These are phyloP conservation scores for Annulohypoxylon maeteangense DNA, from an alignment of 495 filamentous ascomycete genomes.

Conservation along the genomic window DNA sequence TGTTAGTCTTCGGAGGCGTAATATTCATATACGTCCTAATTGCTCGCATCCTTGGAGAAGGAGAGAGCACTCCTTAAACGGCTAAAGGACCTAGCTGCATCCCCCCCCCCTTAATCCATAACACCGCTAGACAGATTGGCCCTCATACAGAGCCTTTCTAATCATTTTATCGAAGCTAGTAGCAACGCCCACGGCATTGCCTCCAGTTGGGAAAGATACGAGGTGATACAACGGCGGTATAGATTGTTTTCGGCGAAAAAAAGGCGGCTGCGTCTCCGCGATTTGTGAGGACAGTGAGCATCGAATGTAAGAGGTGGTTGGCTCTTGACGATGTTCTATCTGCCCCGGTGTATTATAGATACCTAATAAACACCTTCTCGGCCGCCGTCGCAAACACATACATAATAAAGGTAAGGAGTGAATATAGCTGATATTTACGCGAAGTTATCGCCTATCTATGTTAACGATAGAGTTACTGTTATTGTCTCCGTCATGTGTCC, in stretches of 20 bases:
- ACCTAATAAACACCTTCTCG: slow-evolving; percentile 1
- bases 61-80: slow-evolving; percentile 25
- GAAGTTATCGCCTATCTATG: not conserved
- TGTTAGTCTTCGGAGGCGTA: slow-evolving; percentile 71
- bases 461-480: not conserved
- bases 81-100: not conserved
- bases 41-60: slow-evolving; percentile 72
- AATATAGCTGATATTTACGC: slow-evolving; percentile 23
- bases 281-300: not conserved
- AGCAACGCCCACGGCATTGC: not conserved
- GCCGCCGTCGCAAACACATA: not conserved
- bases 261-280: not conserved
- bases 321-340: not conserved
- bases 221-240: slow-evolving; percentile 3
- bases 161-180: not conserved
- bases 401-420: not conserved
- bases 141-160: not conserved
- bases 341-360: slow-evolving; percentile 5
- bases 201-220: not conserved
- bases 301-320: not conserved
- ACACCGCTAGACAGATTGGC: not conserved
- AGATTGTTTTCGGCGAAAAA: slow-evolving; percentile 15
- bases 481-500: not conserved
- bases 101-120: not conserved
- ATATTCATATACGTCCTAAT: slow-evolving; percentile 84